Base-by-base conservation (phyloP, 1,284 basidiomycete genomes). In the Coniferiporia sulphurascens region DNA sequence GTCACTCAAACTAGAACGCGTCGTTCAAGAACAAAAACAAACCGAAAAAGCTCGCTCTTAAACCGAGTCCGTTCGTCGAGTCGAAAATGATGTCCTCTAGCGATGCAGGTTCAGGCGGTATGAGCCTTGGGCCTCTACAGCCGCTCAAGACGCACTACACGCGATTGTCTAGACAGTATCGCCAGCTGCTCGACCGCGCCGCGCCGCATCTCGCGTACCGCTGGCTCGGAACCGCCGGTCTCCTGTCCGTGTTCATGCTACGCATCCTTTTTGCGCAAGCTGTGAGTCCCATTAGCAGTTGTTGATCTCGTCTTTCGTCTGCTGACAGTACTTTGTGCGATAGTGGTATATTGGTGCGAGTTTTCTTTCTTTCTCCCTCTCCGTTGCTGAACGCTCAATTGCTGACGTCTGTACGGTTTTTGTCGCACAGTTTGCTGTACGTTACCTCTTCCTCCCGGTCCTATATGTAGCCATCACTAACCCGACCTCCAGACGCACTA, bases 191-290 rank as follows among this genome's bases (percentile, higher is more conserved):
- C 43, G 97, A 99, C 78, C 83, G 89, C 52, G 89, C 91, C 73
- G 98, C 96, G 2, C 97, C 97, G 0, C 87, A 95, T 71, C 83
- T 89, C 27, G 72, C 93, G 19, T 84, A 96, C 68, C 84, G 97
- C 64, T 99, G 97, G 97, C 70, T 90, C n/a, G 82, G 80, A 19
- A 94, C 93, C 4, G 78, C 79, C 2, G 90, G 78, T 2, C 69
- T 98, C 27, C 75, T 97, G 56, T 68, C 79, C 44, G 52, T 98
- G 38, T 99, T 99, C 72, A 78, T 91, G 70, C 76, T 98, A 56
- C 82, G 95, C 64, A 96, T 99, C 65, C 78, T 98, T 10, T 71
- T 97, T 48, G 79, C 91, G 7, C 93, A 98, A 77, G 96, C 92
- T 65, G 93, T 94, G 70, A 80, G 91, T 85, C 19, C 12, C 22